Evolutionary conservation across 1,284 basidiomycete species (phyloP).

Genomic region (Irpex rosettiformis): DNA sequence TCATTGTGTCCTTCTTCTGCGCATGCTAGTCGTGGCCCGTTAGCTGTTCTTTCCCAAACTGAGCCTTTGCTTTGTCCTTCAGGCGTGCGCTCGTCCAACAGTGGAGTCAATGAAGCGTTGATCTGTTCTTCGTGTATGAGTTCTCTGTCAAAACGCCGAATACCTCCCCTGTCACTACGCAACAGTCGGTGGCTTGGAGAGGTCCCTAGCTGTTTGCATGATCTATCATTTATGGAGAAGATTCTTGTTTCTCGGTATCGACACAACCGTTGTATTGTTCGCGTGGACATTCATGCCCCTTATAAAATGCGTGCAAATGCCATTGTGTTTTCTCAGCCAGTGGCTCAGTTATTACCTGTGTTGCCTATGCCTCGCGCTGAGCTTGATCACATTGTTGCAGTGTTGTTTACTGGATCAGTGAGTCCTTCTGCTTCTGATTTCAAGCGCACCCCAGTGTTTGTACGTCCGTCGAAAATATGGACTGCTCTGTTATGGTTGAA

Average conservation of each 20-base stretch:
- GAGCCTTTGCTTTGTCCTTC: too few relatives aligned
- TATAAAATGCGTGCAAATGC: slow-evolving; percentile 34
- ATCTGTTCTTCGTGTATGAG: too few relatives aligned
- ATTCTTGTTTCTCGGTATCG: slow-evolving; percentile 29
- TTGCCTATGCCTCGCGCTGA: slow-evolving; percentile 32
- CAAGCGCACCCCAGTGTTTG: slow-evolving; percentile 32
- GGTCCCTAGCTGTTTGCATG: slow-evolving; percentile 27
- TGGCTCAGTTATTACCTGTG: slow-evolving; percentile 28
- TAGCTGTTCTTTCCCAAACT: too few relatives aligned
- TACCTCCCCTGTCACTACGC: too few relatives aligned
- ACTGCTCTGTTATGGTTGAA: slow-evolving; percentile 34
- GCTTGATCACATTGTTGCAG: slow-evolving; percentile 31
- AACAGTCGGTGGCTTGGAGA: slow-evolving; percentile 37
- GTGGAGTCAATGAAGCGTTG: too few relatives aligned
- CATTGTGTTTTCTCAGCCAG: slow-evolving; percentile 32
- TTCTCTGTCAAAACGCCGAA: too few relatives aligned
- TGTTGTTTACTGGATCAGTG: slow-evolving; percentile 31
- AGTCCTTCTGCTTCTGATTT: slow-evolving; percentile 30
- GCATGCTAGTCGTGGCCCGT: too few relatives aligned
- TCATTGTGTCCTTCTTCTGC: too few relatives aligned
- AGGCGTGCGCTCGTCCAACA: too few relatives aligned
- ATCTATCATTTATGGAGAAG: slow-evolving; percentile 30
- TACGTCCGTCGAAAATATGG: slow-evolving; percentile 25
- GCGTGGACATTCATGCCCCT: slow-evolving; percentile 25
- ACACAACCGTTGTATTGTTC: slow-evolving; percentile 28